Evolutionary conservation across 169 alveolate species (phyloP).

Genomic region (Plasmodium blacklocki): DNA sequence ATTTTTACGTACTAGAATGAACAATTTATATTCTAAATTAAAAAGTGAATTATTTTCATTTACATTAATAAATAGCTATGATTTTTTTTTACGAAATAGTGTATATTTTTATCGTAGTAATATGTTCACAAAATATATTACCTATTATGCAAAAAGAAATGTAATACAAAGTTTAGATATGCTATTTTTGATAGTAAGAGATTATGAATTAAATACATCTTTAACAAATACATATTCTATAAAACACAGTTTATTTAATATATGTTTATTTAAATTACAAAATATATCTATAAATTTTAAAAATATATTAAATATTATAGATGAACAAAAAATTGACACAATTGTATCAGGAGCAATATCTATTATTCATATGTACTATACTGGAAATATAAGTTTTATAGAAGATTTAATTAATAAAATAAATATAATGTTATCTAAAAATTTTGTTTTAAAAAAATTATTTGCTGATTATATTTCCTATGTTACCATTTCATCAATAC

Average conservation of each 20-base stretch:
- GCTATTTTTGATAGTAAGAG: constrained; percentile 45
- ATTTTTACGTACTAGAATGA: constrained; percentile 21
- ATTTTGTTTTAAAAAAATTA: constrained; percentile 45
- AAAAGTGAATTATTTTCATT: constrained; percentile 33
- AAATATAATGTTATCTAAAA: constrained; percentile 37
- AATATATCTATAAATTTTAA: constrained; percentile 34
- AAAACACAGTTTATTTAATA: constrained; percentile 47
- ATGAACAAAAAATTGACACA: constrained; percentile 34
- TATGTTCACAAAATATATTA: constrained; percentile 18
- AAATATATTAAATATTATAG: constrained; percentile 56
- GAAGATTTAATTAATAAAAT: constrained; percentile 54
- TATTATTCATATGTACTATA: constrained; percentile 46
- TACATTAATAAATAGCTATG: constrained; percentile 35
- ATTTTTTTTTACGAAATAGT: constrained; percentile 53
- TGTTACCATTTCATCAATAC: constrained; percentile 70
- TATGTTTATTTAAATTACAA: constrained; percentile 48
- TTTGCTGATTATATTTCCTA: constrained; percentile 67
- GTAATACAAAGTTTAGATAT: constrained; percentile 55
- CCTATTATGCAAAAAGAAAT: constrained; percentile 53
- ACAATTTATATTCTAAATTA: constrained; percentile 22
- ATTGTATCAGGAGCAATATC: constrained; percentile 27
- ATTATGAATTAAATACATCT: constrained; percentile 20
- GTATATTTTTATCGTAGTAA: constrained; percentile 19
- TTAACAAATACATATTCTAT: constrained; percentile 44
- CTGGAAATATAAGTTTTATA: constrained; percentile 43